Conservation (phyloP, 345 rosid genomes). For the Gossypium herbaceum region DNA sequence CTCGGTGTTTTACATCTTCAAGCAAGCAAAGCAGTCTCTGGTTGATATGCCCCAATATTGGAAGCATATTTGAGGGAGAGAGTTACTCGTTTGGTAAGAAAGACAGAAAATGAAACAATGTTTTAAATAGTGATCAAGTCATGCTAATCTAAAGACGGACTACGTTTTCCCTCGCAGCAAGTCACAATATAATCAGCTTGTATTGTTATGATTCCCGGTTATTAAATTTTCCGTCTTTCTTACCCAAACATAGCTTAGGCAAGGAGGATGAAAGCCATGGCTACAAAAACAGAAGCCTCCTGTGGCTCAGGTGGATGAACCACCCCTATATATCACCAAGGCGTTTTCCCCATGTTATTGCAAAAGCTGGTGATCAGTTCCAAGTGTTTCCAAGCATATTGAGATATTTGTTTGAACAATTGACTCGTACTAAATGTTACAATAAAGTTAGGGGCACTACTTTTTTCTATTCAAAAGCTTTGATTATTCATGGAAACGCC, state of each 20-base stretch:
- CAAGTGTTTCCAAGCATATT: not conserved
- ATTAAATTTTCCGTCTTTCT: no score
- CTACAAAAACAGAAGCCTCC: not conserved
- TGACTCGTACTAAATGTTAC: not conserved
- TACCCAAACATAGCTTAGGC: not conserved
- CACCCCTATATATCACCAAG: not conserved
- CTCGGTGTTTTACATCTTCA: not conserved
- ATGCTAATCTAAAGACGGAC: not conserved
- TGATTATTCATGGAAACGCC: not conserved
- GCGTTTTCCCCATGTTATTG: not conserved
- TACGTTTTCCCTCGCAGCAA: not conserved
- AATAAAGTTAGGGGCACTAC: not conserved
- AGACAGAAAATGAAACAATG: no score
- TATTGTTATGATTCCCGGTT: no score
- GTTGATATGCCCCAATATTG: constrained; percentile 23
- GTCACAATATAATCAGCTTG: no score
- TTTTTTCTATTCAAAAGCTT: not conserved
- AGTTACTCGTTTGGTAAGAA: not conserved
- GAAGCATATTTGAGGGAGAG: constrained; percentile 28
- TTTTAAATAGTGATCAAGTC: not conserved
- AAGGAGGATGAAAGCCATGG: not conserved
- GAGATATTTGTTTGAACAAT: not conserved
- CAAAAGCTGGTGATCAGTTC: not conserved
- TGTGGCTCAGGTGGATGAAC: not conserved
- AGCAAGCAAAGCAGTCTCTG: not conserved